Conservation (phyloP, 2,329 filamentous ascomycete genomes). For the Fusarium nanum region DNA sequence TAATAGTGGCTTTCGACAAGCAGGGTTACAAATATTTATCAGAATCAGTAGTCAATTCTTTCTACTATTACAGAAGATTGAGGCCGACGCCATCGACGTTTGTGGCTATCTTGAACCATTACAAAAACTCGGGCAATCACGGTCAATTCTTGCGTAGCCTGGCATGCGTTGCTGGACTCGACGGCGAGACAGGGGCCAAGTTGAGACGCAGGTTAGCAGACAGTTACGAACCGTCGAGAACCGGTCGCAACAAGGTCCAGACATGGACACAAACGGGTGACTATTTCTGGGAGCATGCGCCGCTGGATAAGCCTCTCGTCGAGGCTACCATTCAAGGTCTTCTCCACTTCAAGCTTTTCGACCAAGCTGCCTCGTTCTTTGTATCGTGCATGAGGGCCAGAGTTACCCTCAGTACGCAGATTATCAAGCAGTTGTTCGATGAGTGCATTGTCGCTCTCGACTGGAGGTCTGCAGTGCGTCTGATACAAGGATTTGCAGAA, state of each 20-base stretch:
- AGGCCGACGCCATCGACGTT: conserved; percentile 62
- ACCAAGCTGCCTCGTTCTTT: conserved; percentile 58
- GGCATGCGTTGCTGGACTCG: conserved; percentile 59
- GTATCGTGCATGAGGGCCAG: conserved; percentile 53
- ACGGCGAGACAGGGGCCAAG: conserved; percentile 54
- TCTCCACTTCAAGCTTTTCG: conserved; percentile 59
- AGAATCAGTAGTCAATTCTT: conserved; percentile 64
- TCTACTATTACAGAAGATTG: conserved; percentile 58
- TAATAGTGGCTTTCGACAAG: conserved; percentile 74
- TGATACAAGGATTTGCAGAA: conserved; percentile 48
- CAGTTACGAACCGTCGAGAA: conserved; percentile 46
- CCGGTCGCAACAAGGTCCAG: conserved; percentile 35
- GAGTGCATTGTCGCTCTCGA: conserved; percentile 57
- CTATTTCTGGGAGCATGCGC: conserved; percentile 56
- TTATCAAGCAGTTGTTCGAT: conserved; percentile 55
- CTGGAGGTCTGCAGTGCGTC: conserved; percentile 50
- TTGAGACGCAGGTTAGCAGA: conserved; percentile 51
- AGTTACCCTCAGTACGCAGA: conserved; percentile 48
- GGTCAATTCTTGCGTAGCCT: conserved; percentile 59
- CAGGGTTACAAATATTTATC: conserved; percentile 62
- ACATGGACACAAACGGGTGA: conserved; percentile 47
- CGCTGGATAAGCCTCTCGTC: conserved; percentile 54
- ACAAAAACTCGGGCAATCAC: conserved; percentile 56
- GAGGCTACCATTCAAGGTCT: conserved; percentile 62
- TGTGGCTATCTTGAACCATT: conserved; percentile 63